Conservation (phyloP, 2,329 filamentous ascomycete species). For the Penicillium concentricum region DNA sequence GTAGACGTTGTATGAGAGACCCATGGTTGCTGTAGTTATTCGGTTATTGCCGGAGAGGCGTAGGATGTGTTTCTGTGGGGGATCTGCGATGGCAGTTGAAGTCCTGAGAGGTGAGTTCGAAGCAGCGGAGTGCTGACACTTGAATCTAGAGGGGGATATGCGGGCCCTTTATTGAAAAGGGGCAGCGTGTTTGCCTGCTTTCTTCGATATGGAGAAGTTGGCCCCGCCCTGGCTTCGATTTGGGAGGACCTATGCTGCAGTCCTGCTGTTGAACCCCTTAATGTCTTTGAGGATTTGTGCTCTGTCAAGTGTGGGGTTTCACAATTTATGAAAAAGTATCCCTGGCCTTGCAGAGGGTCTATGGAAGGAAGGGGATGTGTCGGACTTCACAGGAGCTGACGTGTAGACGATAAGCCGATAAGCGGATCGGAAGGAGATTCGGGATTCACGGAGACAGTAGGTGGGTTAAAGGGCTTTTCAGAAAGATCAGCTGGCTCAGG, state of each 20-base stretch:
- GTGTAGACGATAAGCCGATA: constrained; percentile 12
- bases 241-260: not conserved
- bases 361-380: not conserved
- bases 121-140: constrained; percentile 1
- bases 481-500: not conserved
- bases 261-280: not conserved
- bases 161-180: constrained; percentile 3
- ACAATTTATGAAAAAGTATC: not conserved
- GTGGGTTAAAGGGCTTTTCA: not conserved
- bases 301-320: not conserved
- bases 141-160: constrained; percentile 1
- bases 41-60: constrained; percentile 2
- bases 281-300: not conserved
- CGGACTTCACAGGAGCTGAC: constrained; percentile 6
- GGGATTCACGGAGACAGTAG: not conserved
- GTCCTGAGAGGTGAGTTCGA: constrained; percentile 24
- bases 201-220: constrained; percentile 2
- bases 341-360: not conserved
- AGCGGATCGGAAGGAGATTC: constrained; percentile 3
- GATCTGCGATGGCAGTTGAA: constrained; percentile 5
- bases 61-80: not conserved
- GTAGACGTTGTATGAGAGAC: constrained; percentile 87
- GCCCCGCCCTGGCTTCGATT: constrained; percentile 10
- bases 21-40: constrained; percentile 58
- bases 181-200: constrained; percentile 4